Conservation (phyloP, 1,139 yeast species). For the Geotrichum europaeum region DNA sequence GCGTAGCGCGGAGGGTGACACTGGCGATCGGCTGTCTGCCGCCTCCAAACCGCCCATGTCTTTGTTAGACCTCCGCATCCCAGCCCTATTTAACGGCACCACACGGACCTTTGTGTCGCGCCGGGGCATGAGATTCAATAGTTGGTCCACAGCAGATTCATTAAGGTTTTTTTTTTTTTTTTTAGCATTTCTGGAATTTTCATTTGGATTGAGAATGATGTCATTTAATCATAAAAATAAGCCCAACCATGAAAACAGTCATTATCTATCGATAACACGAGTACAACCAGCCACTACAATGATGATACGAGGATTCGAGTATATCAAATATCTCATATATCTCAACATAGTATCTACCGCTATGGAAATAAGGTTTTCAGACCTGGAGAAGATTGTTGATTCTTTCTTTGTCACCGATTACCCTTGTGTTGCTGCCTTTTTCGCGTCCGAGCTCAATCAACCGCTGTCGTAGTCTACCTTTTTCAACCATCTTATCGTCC, state of each 20-base stretch:
- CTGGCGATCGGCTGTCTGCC: background rate
- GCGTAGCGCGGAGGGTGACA: background rate
- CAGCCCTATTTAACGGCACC: too few species aligned
- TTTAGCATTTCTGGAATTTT: background rate
- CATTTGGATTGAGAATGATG: background rate
- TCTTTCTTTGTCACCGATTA: background rate
- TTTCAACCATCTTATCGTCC: constrained; percentile 6
- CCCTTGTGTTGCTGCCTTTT: background rate
- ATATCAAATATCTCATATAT: background rate
- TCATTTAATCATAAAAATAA: background rate
- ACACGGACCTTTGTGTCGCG: too few species aligned
- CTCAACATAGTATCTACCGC: background rate
- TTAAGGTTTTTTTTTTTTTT: background rate
- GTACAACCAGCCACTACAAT: background rate
- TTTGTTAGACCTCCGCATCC: too few species aligned
- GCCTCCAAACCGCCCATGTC: background rate
- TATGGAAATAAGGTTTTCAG: background rate
- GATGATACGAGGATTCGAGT: background rate
- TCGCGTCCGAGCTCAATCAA: constrained; percentile 5
- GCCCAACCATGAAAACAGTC: background rate
- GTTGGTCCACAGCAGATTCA: background rate
- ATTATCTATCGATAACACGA: background rate
- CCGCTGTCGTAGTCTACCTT: constrained; percentile 1
- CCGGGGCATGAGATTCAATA: too few species aligned
- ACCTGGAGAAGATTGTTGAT: background rate